phyloP scores from a whole-genome alignment of 257 asterid genomes.

The Asclepias syriaca region DNA sequence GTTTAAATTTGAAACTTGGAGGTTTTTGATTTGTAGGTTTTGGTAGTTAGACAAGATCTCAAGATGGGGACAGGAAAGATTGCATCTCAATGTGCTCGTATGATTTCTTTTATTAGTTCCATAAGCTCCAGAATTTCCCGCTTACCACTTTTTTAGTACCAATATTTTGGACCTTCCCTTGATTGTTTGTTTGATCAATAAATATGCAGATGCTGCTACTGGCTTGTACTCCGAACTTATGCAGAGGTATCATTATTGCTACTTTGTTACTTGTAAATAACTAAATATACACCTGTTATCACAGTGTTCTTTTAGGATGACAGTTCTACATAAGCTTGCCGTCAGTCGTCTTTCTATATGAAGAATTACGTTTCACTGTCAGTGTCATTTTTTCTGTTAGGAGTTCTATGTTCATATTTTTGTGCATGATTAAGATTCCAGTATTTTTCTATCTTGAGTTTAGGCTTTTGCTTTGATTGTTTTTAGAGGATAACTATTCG shows the following conservation, averaged over 20 bases:
- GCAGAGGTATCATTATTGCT: conserved; percentile 50
- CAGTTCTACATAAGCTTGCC: not conserved
- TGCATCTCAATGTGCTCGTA: conserved; percentile 99
- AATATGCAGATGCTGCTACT: conserved; percentile 87
- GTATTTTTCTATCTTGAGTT: not conserved
- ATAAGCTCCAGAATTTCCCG: conserved; percentile 8
- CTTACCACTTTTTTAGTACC: conserved; percentile 5
- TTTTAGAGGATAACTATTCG: not conserved
- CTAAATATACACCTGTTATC: not conserved
- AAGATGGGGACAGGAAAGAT: conserved; percentile 93
- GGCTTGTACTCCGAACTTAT: conserved; percentile 85
- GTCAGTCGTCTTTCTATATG: not conserved
- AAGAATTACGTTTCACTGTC: not conserved
- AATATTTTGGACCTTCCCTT: conserved; percentile 3
- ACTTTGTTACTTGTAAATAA: conserved; percentile 2
- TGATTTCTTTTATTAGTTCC: conserved; percentile 24
- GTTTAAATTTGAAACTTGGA: not conserved
- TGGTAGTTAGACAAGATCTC: conserved; percentile 93
- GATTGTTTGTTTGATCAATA: conserved; percentile 18
- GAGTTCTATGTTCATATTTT: not conserved
- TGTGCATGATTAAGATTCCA: not conserved
- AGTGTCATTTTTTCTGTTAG: not conserved
- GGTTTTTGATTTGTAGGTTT: conserved; percentile 47
- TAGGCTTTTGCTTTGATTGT: not conserved
- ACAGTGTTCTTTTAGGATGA: not conserved